phyloP scores from a whole-genome alignment of 192 early-diverging fungal species.

The Irineochytrium annulatum region DNA sequence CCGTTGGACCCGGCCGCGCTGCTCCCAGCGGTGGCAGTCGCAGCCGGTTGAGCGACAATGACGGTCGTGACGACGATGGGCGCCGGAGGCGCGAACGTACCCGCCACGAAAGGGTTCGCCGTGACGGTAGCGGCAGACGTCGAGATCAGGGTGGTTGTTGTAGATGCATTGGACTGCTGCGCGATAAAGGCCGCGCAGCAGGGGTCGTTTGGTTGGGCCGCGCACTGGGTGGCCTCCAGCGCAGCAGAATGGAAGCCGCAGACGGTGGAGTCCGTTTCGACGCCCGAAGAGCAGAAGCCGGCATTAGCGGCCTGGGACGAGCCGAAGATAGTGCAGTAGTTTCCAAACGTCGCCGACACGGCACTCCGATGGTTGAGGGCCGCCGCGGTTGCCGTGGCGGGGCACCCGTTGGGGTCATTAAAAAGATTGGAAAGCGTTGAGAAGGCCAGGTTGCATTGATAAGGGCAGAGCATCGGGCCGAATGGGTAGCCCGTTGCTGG shows the following conservation, averaged over 20 bases:
- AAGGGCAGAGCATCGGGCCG: constrained; percentile 13
- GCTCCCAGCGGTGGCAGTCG: no score
- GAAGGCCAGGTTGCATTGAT: constrained; percentile 13
- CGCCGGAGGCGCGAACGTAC: not conserved
- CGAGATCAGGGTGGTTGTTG: no score
- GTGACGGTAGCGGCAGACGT: no score
- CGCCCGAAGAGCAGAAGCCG: not conserved
- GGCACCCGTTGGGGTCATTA: constrained; percentile 8
- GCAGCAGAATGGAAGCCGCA: not conserved
- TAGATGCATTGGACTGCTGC: not conserved
- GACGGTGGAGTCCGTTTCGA: not conserved
- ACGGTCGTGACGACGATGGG: not conserved
- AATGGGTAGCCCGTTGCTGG: not conserved
- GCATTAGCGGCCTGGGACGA: not conserved
- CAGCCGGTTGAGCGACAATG: not conserved
- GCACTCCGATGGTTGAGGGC: not conserved
- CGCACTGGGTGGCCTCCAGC: not conserved
- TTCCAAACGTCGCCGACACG: not conserved
- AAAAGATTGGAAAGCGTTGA: constrained; percentile 9
- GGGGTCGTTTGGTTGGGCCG: not conserved
- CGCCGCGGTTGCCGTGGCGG: not conserved
- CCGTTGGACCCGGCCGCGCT: no score
- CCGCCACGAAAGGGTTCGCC: no score
- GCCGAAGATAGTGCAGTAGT: not conserved
- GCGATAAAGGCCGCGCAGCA: not conserved